A percentile compares a stretch with the other conserved stretches of the same genome.
These are phyloP conservation scores for Chamaecrista fasciculata DNA, from an alignment of 306 rosid genomes.

Conservation along the genomic window DNA sequence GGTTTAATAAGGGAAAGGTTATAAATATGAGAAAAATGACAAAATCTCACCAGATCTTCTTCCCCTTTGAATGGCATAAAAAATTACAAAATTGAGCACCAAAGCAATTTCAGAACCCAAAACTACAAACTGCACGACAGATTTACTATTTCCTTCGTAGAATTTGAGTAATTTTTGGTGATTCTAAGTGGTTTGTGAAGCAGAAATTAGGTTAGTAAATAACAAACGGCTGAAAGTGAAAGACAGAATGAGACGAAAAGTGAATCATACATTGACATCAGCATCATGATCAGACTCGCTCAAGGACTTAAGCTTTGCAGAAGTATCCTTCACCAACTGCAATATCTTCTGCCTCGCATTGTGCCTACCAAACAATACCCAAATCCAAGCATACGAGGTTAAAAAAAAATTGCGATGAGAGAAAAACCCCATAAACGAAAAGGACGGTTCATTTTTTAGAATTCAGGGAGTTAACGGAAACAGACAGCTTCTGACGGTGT, in stretches of 20 bases:
- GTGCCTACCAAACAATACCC: slow-evolving; percentile 41
- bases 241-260: not conserved
- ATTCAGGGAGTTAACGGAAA: slow-evolving; percentile 25
- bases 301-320: slow-evolving; percentile 67
- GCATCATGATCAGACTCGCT: slow-evolving; percentile 45
- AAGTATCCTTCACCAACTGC: slow-evolving; percentile 71
- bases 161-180: not conserved
- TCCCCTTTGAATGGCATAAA: not conserved
- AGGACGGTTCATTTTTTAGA: not conserved
- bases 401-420: not conserved
- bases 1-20: slow-evolving; percentile 11
- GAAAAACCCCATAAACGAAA: not conserved
- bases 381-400: not conserved
- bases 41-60: not conserved
- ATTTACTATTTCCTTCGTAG: not conserved
- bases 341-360: slow-evolving; percentile 62
- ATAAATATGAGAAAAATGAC: not conserved
- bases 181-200: slow-evolving; percentile 8
- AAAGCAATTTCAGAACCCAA: not conserved
- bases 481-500: slow-evolving; percentile 69
- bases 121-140: not conserved
- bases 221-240: not conserved
- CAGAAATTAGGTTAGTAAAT: not conserved
- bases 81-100: not conserved
- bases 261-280: slow-evolving; percentile 36